These are phyloP conservation scores for Phytophthora pisi DNA, from an alignment of 352 stramenopile genomes.

Conservation along the genomic window DNA sequence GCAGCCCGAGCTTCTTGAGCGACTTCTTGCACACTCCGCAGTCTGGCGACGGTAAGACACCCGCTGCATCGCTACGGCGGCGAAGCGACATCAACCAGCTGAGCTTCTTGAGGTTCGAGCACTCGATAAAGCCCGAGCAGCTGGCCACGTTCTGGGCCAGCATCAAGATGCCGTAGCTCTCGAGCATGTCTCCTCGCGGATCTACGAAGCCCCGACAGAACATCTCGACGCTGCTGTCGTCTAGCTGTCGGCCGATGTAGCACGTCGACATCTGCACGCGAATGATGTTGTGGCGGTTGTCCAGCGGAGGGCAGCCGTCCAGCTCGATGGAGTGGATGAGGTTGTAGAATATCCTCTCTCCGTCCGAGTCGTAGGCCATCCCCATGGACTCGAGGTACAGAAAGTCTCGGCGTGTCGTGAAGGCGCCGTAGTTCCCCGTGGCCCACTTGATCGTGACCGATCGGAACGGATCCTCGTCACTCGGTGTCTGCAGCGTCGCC, in stretches of 20 bases:
- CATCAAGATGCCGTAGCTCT: constrained; percentile 42
- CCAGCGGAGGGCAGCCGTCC: constrained; percentile 27
- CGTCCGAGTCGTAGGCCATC: constrained; percentile 40
- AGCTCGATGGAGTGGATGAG: constrained; percentile 49
- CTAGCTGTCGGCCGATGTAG: constrained; percentile 48
- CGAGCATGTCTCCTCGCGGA: constrained; percentile 43
- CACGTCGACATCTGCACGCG: constrained; percentile 47
- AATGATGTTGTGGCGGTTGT: constrained; percentile 37
- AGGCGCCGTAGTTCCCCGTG: constrained; percentile 32
- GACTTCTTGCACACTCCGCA: constrained; percentile 38
- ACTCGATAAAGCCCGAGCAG: constrained; percentile 41
- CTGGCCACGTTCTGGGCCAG: constrained; percentile 38
- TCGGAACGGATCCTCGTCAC: constrained; percentile 45
- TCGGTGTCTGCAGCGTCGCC: constrained; percentile 39
- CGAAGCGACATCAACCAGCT: constrained; percentile 50
- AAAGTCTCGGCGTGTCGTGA: constrained; percentile 41
- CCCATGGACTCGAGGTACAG: constrained; percentile 50
- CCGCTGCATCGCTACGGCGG: constrained; percentile 16
- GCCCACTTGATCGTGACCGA: constrained; percentile 50
- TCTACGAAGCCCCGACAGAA: constrained; percentile 58
- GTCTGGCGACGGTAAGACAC: constrained; percentile 2
- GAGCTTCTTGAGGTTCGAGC: constrained; percentile 62
- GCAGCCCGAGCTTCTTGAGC: constrained; percentile 33
- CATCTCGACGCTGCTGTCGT: constrained; percentile 42
- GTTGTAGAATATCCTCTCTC: constrained; percentile 43